Percentiles rank a stretch among this genome's conserved stretches.
Conservation (phyloP, 2,329 filamentous ascomycete species). For the Diaporthe ilicicola region DNA sequence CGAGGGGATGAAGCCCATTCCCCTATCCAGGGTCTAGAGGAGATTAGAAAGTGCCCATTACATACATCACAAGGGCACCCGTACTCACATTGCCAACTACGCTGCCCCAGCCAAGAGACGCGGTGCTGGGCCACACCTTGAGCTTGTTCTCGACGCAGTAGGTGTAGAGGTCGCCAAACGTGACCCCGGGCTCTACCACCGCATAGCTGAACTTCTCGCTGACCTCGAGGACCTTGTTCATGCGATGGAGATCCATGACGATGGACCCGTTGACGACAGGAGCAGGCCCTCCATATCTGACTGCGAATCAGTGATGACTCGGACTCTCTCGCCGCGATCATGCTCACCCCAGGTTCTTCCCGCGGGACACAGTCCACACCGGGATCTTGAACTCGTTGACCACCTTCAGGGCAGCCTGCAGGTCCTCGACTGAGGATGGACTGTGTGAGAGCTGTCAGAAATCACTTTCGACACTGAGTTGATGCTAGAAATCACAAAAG, state of each 20-base stretch:
- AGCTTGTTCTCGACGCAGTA: constrained; percentile 50
- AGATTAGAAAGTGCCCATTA: constrained; percentile 35
- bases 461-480: not conserved
- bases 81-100: constrained; percentile 55
- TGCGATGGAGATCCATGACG: constrained; percentile 54
- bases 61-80: constrained; percentile 39
- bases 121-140: constrained; percentile 56
- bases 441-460: constrained; percentile 29
- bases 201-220: constrained; percentile 53
- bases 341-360: constrained; percentile 54
- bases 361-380: constrained; percentile 44
- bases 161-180: constrained; percentile 53
- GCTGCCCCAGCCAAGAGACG: constrained; percentile 58
- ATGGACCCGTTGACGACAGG: constrained; percentile 55
- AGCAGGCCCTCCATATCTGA: constrained; percentile 57
- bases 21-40: constrained; percentile 50
- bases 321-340: no score
- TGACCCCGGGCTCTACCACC: constrained; percentile 56
- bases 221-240: constrained; percentile 54
- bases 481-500: no score
- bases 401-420: constrained; percentile 45
- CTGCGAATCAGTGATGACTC: not conserved
- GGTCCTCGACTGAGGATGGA: constrained; percentile 42
- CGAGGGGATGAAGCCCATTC: constrained; percentile 50
- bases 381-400: constrained; percentile 45